phyloP scores from a whole-genome alignment of 495 filamentous ascomycete genomes.

The Xylaria longipes region DNA sequence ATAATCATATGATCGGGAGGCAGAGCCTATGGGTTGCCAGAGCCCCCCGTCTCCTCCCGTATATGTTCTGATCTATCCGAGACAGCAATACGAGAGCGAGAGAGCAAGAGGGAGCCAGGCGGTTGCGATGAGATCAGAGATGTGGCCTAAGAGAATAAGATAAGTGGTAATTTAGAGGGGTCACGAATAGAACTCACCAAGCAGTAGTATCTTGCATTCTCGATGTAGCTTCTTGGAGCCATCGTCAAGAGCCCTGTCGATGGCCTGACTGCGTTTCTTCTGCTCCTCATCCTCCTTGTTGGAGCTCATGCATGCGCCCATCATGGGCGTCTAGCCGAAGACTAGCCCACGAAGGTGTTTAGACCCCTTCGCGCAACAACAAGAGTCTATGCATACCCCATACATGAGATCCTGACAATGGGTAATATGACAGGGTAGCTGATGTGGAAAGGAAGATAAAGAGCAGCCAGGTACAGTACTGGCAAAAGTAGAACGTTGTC shows the following conservation, averaged over 20 bases:
- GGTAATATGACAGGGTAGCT: too few relatives aligned
- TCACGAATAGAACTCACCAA: slow-evolving; percentile 66
- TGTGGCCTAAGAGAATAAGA: neutral
- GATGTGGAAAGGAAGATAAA: neutral
- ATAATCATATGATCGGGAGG: too few relatives aligned
- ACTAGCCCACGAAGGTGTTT: too few relatives aligned
- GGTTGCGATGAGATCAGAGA: neutral
- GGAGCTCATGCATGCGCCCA: slow-evolving; percentile 91
- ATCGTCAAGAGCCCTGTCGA: slow-evolving; percentile 91
- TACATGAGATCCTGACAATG: too few relatives aligned
- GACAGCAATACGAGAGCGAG: too few relatives aligned
- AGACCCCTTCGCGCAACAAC: too few relatives aligned
- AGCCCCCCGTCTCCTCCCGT: too few relatives aligned
- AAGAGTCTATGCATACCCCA: too few relatives aligned
- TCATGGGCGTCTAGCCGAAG: too few relatives aligned
- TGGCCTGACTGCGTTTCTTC: slow-evolving; percentile 92
- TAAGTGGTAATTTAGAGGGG: neutral
- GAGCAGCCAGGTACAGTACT: neutral
- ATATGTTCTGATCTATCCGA: too few relatives aligned
- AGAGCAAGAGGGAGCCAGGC: too few relatives aligned
- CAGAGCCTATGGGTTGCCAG: too few relatives aligned
- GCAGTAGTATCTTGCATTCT: slow-evolving; percentile 97
- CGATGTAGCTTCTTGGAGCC: slow-evolving; percentile 86
- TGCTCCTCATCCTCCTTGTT: slow-evolving; percentile 82
- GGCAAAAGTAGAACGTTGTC: neutral